Conservation (phyloP, 2,329 filamentous ascomycete genomes). For the Didymella keratinophila region DNA sequence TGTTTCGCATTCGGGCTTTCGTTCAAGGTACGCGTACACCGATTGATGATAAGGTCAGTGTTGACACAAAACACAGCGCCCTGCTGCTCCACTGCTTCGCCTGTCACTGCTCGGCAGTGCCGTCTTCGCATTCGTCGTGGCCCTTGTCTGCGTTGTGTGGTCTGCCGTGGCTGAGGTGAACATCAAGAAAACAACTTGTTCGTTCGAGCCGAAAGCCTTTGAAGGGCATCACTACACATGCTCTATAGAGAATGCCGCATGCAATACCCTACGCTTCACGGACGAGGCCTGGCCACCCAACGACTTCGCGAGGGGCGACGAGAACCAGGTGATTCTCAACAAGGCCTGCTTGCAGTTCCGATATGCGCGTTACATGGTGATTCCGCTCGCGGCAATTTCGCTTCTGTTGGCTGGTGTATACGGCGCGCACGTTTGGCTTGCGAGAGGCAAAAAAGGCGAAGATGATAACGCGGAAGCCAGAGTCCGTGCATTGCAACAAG, state of each 20-base stretch:
- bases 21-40: conserved; percentile 1
- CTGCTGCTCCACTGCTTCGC: neutral
- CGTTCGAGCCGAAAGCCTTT: neutral
- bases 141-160: neutral
- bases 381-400: neutral
- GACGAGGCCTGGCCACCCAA: neutral
- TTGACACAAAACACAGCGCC: neutral
- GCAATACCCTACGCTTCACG: conserved; percentile 1
- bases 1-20: conserved; percentile 3
- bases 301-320: neutral
- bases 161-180: neutral
- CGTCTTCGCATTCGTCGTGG: neutral
- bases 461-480: neutral
- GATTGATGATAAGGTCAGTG: neutral
- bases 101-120: neutral
- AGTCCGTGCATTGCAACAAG: neutral
- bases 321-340: neutral
- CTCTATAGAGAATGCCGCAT: conserved; percentile 9
- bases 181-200: neutral
- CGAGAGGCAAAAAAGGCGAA: neutral
- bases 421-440: neutral
- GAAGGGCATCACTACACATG: neutral
- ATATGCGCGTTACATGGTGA: conserved; percentile 4
- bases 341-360: conserved; percentile 1
- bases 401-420: conserved; percentile 1